Evolutionary conservation across 1,284 basidiomycete genomes (phyloP), one percentile per base, ranked within the genome.

Genomic region (Irpex sp.): DNA sequence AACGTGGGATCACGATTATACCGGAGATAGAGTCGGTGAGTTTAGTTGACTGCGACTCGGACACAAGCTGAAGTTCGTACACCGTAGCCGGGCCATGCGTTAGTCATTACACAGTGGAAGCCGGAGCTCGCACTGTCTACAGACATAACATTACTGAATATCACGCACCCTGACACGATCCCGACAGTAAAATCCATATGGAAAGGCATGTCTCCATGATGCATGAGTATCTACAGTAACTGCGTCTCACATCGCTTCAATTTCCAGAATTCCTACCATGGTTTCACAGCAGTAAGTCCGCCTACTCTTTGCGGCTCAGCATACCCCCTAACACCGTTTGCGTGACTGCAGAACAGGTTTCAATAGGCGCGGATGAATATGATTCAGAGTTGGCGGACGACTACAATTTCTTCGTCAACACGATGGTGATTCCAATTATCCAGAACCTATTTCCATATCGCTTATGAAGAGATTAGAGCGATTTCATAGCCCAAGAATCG

Each of bases 91-190:
- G 76, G 75, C 0, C 76, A 77, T 65, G 74, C 76, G 3, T 66
- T 77, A 56, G 75, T 77, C 36, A 75, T 78, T 59, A 72, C 72
- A 5, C 75, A 77, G 56, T 77, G 75, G 76, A 77, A 76, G 60
- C 75, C 77, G 6, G 69, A 78, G 60, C 70, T 77, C n/a, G 75
- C 70, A 31, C 62, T 76, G 17, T 65, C 66, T 13, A 65, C 64
- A 9, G 72, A 76, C 61, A 70, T 71, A 15, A 72, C 73, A 57
- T 66, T 76, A 38, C 70, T 77, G 38, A 76, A 76, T 59, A 70
- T 75, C 59, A 69, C 73, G 59, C 58, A 70, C 2, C 70, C 70
- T 21, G 71, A 71, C 48, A 67, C 70, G 1, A 69, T 71, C 11
- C 70, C 71, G 8, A 71, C 71, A 6, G 66, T 71, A 21, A 68